These are phyloP conservation scores for Monosporascus sp. DNA, from an alignment of 2,329 filamentous ascomycete genomes.

Conservation along the genomic window DNA sequence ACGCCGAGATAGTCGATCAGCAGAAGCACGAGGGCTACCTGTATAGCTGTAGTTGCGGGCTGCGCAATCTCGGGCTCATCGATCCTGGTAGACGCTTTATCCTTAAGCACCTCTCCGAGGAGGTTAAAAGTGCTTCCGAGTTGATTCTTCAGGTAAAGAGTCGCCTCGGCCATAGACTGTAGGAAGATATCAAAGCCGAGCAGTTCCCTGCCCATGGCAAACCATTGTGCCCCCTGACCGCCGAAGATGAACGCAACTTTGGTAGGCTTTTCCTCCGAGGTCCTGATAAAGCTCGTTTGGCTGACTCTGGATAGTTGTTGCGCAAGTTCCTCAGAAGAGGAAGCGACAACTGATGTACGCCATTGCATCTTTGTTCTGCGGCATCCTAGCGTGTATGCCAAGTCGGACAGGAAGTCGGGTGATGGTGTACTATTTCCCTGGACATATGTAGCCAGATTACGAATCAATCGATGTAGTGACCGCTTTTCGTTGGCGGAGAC, in stretches of 20 bases:
- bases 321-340: slow-evolving; percentile 27
- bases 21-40: slow-evolving; percentile 26
- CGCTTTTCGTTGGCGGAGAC: slow-evolving; percentile 40
- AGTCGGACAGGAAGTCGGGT: slow-evolving; percentile 28
- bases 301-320: slow-evolving; percentile 8
- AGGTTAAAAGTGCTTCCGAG: slow-evolving; percentile 21
- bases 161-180: slow-evolving; percentile 22
- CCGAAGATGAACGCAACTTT: slow-evolving; percentile 26
- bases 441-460: slow-evolving; percentile 30
- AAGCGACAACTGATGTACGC: slow-evolving; percentile 34
- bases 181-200: slow-evolving; percentile 22
- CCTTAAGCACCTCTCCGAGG: slow-evolving; percentile 29
- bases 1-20: slow-evolving; percentile 19
- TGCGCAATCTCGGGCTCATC: slow-evolving; percentile 27
- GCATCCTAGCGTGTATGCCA: slow-evolving; percentile 41
- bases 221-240: slow-evolving; percentile 33
- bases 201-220: slow-evolving; percentile 32
- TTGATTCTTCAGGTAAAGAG: slow-evolving; percentile 18
- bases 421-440: slow-evolving; percentile 7
- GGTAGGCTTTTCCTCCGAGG: slow-evolving; percentile 5
- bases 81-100: slow-evolving; percentile 21
- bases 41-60: slow-evolving; percentile 25
- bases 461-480: slow-evolving; percentile 31
- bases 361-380: slow-evolving; percentile 41
- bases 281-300: slow-evolving; percentile 5